Conservation (phyloP, 176 grass and related monocot genomes). For the Eragrostis nindensis region DNA sequence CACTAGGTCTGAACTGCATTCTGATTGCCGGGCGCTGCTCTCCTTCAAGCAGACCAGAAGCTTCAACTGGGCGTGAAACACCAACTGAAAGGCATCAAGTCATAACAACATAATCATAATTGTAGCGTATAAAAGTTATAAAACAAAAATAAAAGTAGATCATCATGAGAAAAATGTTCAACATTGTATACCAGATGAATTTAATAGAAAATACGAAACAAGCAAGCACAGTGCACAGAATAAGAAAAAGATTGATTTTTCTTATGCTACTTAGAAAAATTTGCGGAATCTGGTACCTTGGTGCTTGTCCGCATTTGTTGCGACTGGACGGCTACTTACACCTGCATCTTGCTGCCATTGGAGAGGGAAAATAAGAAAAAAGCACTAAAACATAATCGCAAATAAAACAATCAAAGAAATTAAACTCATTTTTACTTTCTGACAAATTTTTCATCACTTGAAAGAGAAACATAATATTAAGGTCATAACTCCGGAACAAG, state of each 20-base stretch:
- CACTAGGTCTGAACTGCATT: constrained; percentile 55
- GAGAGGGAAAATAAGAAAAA: constrained; percentile 9
- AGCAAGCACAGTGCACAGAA: constrained; percentile 7
- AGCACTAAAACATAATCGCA: background rate
- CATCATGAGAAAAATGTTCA: background rate
- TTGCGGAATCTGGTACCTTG: constrained; percentile 44
- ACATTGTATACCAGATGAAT: background rate
- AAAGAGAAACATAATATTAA: background rate
- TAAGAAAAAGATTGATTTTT: too few species aligned
- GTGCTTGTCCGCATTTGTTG: constrained; percentile 41
- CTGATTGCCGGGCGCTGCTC: constrained; percentile 52
- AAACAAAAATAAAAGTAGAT: background rate
- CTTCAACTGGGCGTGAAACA: constrained; percentile 37
- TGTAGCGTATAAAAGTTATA: constrained; percentile 14
- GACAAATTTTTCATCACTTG: background rate
- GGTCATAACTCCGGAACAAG: background rate
- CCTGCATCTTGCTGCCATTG: constrained; percentile 58
- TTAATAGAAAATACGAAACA: constrained; percentile 13
- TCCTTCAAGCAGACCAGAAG: constrained; percentile 44
- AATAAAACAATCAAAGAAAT: background rate
- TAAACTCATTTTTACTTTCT: constrained; percentile 8
- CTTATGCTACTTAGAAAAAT: constrained; percentile 22
- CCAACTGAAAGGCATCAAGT: constrained; percentile 45
- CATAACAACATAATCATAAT: constrained; percentile 20
- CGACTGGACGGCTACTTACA: constrained; percentile 42